These are phyloP conservation scores for Neurospora hispaniola DNA, from an alignment of 495 filamentous ascomycete species.

Conservation along the genomic window DNA sequence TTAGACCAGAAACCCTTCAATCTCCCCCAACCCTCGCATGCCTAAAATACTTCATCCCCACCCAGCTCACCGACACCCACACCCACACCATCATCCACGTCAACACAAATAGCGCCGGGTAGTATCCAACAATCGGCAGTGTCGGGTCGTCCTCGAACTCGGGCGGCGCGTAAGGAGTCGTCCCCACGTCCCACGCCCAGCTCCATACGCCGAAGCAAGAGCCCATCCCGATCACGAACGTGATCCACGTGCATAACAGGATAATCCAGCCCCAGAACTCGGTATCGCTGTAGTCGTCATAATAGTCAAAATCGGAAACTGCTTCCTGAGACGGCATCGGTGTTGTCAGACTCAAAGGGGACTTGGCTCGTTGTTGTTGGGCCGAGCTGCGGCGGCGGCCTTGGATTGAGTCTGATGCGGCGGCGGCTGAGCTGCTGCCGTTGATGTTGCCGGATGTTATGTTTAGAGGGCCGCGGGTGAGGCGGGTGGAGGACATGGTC, in stretches of 20 bases:
- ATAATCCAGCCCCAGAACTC: slow-evolving; percentile 97
- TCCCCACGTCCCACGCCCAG: slow-evolving; percentile 99
- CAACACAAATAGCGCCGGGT: slow-evolving; percentile 85
- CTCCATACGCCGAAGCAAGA: slow-evolving; percentile 96
- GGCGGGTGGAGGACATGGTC: slow-evolving; percentile 12
- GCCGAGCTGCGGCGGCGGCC: slow-evolving; percentile 37
- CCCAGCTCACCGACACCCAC: slow-evolving; percentile 94
- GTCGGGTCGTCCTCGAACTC: slow-evolving; percentile 90
- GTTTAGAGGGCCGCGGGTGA: not conserved
- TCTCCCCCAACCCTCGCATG: slow-evolving; percentile 75
- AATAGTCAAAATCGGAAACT: slow-evolving; percentile 10
- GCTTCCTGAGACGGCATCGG: slow-evolving; percentile 32
- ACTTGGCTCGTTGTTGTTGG: slow-evolving; percentile 42
- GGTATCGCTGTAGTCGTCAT: slow-evolving; percentile 85
- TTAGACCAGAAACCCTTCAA: slow-evolving; percentile 9
- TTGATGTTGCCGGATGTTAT: not conserved
- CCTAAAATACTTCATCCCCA: slow-evolving; percentile 98
- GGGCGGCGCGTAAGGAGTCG: slow-evolving; percentile 84
- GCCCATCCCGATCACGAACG: slow-evolving; percentile 93
- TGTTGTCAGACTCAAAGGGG: slow-evolving; percentile 44
- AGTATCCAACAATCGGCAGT: slow-evolving; percentile 90
- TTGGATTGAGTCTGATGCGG: slow-evolving; percentile 19
- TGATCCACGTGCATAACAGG: slow-evolving; percentile 77
- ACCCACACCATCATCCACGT: slow-evolving; percentile 97
- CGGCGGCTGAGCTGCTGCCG: not conserved